Evolutionary conservation across 1,139 yeast species (phyloP).

Genomic region (Pneumocystis canis): DNA sequence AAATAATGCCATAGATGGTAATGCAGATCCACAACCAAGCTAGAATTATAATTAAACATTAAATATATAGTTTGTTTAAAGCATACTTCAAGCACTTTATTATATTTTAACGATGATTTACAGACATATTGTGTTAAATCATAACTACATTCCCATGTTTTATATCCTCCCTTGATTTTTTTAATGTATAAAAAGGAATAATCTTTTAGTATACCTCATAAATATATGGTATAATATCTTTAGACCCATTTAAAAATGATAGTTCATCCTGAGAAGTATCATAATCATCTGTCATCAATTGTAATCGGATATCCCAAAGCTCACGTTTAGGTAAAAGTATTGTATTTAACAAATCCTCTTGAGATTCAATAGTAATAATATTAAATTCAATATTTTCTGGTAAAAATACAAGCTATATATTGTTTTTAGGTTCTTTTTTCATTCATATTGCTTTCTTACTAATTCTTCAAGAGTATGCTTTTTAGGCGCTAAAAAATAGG

Average conservation of each 20-base stretch:
- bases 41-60: background rate
- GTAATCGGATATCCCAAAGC: background rate
- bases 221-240: background rate
- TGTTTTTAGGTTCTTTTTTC: background rate
- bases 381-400: background rate
- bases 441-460: background rate
- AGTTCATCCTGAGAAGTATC: background rate
- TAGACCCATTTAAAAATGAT: background rate
- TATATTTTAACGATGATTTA: background rate
- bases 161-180: background rate
- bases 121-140: background rate
- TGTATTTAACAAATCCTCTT: background rate
- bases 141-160: conserved; percentile 2
- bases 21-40: conserved; percentile 1
- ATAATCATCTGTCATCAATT: background rate
- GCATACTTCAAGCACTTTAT: background rate
- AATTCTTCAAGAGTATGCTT: background rate
- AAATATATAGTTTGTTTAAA: background rate
- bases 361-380: background rate
- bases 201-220: background rate
- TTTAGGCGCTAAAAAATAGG: background rate
- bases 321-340: background rate
- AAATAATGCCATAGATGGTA: background rate
- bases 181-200: background rate
- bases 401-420: background rate